These are phyloP conservation scores for Gautieria morchelliformis DNA, from an alignment of 768 basidiomycete species.

Conservation along the genomic window DNA sequence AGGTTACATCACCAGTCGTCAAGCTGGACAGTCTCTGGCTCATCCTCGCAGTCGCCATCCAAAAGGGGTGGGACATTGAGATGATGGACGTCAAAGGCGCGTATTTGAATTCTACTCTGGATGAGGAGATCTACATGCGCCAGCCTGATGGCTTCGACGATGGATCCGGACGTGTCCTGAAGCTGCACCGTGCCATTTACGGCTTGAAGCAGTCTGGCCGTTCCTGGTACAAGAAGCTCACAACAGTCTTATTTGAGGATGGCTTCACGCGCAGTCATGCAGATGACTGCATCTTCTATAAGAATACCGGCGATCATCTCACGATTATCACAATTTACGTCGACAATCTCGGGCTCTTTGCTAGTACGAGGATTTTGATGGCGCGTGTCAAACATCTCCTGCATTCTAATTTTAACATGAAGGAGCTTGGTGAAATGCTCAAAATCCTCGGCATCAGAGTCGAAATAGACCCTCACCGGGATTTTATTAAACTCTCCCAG, in stretches of 20 bases:
- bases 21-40: conserved; percentile 25
- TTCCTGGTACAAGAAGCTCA: conserved; percentile 23
- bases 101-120: conserved; percentile 21
- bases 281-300: conserved; percentile 18
- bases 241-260: conserved; percentile 12
- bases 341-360: conserved; percentile 19
- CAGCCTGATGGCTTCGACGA: conserved; percentile 16
- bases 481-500: conserved; percentile 7
- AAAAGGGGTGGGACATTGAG: conserved; percentile 18
- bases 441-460: conserved; percentile 31
- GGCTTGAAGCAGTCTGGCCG: conserved; percentile 22
- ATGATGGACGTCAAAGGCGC: conserved; percentile 22
- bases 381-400: conserved; percentile 8
- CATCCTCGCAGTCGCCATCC: conserved; percentile 18
- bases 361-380: not conserved
- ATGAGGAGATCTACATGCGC: conserved; percentile 25
- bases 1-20: conserved; percentile 32
- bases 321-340: conserved; percentile 22
- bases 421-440: conserved; percentile 23
- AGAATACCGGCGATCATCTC: not conserved
- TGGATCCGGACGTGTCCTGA: conserved; percentile 12
- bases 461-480: conserved; percentile 10
- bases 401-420: conserved; percentile 20
- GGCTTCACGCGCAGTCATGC: conserved; percentile 13
- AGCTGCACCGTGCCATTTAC: conserved; percentile 18